Evolutionary conservation across 2,329 filamentous ascomycete species (phyloP).

Genomic region (Hyphodiscus sp.): DNA sequence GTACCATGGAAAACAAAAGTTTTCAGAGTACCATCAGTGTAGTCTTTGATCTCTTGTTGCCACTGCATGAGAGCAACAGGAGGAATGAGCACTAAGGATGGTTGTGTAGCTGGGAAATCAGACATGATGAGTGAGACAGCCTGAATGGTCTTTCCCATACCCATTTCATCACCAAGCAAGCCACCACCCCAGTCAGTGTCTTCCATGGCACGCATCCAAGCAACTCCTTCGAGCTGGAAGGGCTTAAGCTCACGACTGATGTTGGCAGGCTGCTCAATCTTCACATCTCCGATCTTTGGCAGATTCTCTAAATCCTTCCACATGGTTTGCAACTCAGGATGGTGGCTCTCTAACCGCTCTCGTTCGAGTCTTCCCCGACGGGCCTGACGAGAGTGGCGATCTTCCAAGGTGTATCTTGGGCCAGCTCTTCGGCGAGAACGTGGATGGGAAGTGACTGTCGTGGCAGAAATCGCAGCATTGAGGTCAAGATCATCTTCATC

Average conservation of each 20-base stretch:
- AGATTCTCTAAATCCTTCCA: slow-evolving; percentile 70
- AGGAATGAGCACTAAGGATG: slow-evolving; percentile 82
- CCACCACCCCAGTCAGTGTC: slow-evolving; percentile 79
- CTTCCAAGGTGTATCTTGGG: slow-evolving; percentile 13
- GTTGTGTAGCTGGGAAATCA: slow-evolving; percentile 77
- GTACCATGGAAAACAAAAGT: slow-evolving; percentile 88
- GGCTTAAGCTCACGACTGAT: slow-evolving; percentile 84
- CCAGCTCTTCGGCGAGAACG: slow-evolving; percentile 3
- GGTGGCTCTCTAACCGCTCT: slow-evolving; percentile 62
- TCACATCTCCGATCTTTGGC: slow-evolving; percentile 56
- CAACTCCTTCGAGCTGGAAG: slow-evolving; percentile 88
- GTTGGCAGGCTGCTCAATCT: slow-evolving; percentile 63
- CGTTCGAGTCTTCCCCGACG: slow-evolving; percentile 44
- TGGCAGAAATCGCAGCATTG: background rate
- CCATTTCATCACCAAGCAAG: slow-evolving; percentile 95
- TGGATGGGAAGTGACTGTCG: background rate
- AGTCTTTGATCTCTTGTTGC: slow-evolving; percentile 71
- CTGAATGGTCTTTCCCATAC: slow-evolving; percentile 97
- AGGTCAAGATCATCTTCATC: slow-evolving; percentile 2
- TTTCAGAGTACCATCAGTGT: slow-evolving; percentile 84
- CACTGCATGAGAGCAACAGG: slow-evolving; percentile 95
- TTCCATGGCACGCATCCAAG: slow-evolving; percentile 94
- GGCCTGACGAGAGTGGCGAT: slow-evolving; percentile 32
- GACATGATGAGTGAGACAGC: slow-evolving; percentile 98
- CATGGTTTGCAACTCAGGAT: slow-evolving; percentile 77